These are phyloP conservation scores for Aegilops speltoides DNA, from an alignment of 176 grass and related monocot genomes.

Conservation along the genomic window DNA sequence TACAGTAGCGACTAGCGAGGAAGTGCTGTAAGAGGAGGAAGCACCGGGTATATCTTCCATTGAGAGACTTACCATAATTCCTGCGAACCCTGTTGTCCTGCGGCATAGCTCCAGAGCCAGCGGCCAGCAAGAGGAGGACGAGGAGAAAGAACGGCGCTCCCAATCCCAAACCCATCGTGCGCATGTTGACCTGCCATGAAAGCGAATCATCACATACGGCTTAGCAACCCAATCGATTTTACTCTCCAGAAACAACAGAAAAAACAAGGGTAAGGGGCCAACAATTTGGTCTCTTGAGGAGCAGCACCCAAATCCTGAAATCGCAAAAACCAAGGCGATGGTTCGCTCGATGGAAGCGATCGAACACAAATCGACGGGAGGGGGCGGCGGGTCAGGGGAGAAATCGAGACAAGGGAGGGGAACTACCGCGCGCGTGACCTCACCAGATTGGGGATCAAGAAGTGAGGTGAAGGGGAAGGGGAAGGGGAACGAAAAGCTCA, in stretches of 20 bases:
- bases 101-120: conserved; percentile 21
- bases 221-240: not conserved
- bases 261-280: not conserved
- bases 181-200: not conserved
- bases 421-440: not conserved
- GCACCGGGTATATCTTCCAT: too few relatives aligned
- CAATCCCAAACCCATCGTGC: not conserved
- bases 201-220: not conserved
- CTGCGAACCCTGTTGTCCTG: conserved; percentile 6
- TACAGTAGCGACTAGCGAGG: too few relatives aligned
- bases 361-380: not conserved
- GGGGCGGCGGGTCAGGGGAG: not conserved
- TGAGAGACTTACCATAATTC: conserved; percentile 3
- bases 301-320: not conserved
- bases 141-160: not conserved
- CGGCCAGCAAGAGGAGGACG: conserved; percentile 25
- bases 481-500: not conserved
- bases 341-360: too few relatives aligned
- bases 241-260: not conserved
- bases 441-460: not conserved
- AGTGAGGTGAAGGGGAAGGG: not conserved
- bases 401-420: not conserved
- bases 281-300: not conserved
- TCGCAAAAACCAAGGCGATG: not conserved
- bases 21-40: too few relatives aligned